Evolutionary conservation across 148 eudicot species (phyloP).

Genomic region (Agrostemma githago): DNA sequence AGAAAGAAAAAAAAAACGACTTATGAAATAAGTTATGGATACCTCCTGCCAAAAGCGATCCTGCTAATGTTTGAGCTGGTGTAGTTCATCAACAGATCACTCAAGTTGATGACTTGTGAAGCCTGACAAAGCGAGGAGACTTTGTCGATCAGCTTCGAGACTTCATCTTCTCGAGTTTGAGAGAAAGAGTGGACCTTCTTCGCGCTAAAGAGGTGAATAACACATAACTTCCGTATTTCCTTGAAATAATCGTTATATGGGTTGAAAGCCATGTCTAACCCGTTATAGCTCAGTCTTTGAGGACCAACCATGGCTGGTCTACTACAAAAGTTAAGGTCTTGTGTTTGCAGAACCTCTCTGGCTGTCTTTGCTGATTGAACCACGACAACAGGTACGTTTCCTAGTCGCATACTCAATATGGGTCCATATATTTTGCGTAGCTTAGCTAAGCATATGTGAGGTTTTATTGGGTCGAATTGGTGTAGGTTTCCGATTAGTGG

Average conservation of each 20-base stretch:
- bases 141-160: neutral
- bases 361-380: constrained; percentile 1
- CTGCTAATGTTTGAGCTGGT: constrained; percentile 1
- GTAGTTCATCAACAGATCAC: constrained; percentile 6
- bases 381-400: neutral
- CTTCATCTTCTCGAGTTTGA: neutral
- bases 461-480: neutral
- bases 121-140: neutral
- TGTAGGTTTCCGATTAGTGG: constrained; percentile 1
- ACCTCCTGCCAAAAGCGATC: constrained; percentile 6
- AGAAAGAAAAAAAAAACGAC: neutral
- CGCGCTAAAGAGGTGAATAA: neutral
- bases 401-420: neutral
- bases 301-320: neutral
- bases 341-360: neutral
- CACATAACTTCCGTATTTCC: neutral
- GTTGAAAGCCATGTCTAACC: neutral
- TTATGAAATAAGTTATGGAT: too few relatives aligned
- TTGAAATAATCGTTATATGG: neutral
- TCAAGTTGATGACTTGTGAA: neutral
- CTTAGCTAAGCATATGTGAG: neutral
- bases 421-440: neutral
- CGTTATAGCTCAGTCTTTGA: neutral
- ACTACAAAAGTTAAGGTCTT: constrained; percentile 1
- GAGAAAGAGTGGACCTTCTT: neutral